Percentiles rank a stretch among this genome's conserved stretches.
phyloP scores from a whole-genome alignment of 257 asterid species.

The Nicotiana otophora region DNA sequence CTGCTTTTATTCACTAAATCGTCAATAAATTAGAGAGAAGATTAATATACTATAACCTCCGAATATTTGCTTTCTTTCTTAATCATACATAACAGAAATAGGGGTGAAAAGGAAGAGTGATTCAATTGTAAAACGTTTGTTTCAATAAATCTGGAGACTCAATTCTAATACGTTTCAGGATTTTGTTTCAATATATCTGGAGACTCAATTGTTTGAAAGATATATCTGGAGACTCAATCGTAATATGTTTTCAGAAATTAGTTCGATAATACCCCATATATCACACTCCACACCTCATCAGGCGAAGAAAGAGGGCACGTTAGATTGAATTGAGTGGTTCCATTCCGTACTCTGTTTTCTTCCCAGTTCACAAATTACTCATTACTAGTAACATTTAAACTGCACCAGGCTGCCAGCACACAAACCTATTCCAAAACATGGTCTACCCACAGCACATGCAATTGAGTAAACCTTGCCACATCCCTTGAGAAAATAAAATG shows the following conservation, averaged over 20 bases:
- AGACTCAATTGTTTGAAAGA: not conserved
- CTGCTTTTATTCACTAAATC: not conserved
- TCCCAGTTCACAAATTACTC: slow-evolving; percentile 2
- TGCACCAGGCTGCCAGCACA: not conserved
- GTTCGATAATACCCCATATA: not conserved
- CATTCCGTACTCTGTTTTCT: not conserved
- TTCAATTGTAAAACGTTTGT: not conserved
- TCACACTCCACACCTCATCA: not conserved
- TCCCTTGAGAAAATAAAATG: not conserved
- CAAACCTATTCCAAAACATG: slow-evolving; percentile 1
- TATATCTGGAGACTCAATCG: not conserved
- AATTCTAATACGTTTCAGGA: not conserved
- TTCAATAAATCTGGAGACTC: not conserved
- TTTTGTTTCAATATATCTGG: not conserved
- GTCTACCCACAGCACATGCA: not conserved
- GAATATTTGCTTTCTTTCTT: not conserved
- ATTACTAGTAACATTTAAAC: not conserved
- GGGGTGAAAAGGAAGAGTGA: not conserved
- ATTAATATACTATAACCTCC: not conserved
- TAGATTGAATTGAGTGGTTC: not conserved
- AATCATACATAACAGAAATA: not conserved
- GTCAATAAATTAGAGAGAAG: not conserved
- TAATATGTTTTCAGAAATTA: not conserved
- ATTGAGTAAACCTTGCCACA: not conserved
- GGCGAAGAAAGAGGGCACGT: not conserved